A percentile compares a stretch with the other conserved stretches of the same genome.
Conservation (phyloP, 192 early-diverging fungal species). For the Rhizophagus clarus region DNA sequence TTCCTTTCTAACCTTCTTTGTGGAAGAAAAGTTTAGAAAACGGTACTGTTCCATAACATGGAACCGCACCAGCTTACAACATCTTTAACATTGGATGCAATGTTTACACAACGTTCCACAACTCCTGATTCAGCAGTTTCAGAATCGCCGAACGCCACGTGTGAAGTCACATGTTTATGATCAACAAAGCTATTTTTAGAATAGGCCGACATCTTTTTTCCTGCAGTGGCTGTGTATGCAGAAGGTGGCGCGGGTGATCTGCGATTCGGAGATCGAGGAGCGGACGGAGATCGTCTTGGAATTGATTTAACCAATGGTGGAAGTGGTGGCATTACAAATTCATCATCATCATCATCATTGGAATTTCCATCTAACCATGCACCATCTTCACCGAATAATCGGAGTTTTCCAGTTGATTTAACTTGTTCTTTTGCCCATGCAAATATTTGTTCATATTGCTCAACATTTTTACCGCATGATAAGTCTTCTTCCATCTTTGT, state of each 20-base stretch:
- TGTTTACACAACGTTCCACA: conserved; percentile 13
- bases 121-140: conserved; percentile 13
- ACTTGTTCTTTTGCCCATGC: conserved; percentile 28
- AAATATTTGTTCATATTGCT: conserved; percentile 25
- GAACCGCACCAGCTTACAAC: conserved; percentile 30
- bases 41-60: conserved; percentile 29
- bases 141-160: neutral
- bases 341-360: neutral
- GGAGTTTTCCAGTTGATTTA: conserved; percentile 5
- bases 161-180: neutral
- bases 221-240: neutral
- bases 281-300: neutral
- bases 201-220: neutral
- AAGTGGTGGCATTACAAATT: conserved; percentile 7
- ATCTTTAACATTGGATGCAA: conserved; percentile 29
- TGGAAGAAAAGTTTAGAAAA: conserved; percentile 23
- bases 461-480: neutral
- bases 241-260: neutral
- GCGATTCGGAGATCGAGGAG: neutral
- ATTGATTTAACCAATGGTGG: neutral
- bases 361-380: neutral
- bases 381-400: conserved; percentile 22
- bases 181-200: neutral
- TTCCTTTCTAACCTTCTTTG: neutral
- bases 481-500: neutral